Base-by-base conservation (phyloP, 2,329 filamentous ascomycete genomes). In the Colletotrichum spinosum region DNA sequence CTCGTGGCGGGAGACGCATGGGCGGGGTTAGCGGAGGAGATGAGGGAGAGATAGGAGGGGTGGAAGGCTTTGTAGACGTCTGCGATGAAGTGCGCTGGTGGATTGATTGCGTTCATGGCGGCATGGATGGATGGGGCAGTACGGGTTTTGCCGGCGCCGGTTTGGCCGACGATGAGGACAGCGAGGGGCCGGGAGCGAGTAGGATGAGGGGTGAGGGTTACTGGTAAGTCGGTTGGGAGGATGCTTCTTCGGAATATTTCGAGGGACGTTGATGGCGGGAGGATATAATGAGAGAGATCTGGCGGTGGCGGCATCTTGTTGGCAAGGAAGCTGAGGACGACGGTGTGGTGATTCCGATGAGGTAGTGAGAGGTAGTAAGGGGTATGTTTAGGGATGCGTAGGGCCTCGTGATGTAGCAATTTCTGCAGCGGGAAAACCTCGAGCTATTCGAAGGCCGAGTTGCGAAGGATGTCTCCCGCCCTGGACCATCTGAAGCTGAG, bases 31-130 rank as follows among this genome's bases (percentile, higher is more conserved):
- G 69, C 69, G 9, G 64, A 65, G 1, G 69, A 59, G 15, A 78
- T 67, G 34, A 80, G 73, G 3, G 56, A n/a, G 12, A 68, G 37
- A 71, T 82, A 83, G 15, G 73, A 65, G 0, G 82, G 82, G 71
- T 84, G 81, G 73, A 82, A 79, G 4, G 78, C 77, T 69, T 84
- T 84, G 78, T 82, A 83, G 25, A 79, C 80, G 75, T 84, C 81
- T 58, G 81, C 81, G 60, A 84, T 79, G 68, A 84, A 77, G 73
- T 84, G 81, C 15, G 75, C 76, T 13, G 72, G 64, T 15, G 56
- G 13, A 55, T 63, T 46, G 51, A 66, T 53, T 12, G 55, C 37
- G 15, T 48, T 37, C 34, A 83, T 69, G 50, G 78, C 77, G 4
- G 67, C 52, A 15, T 75, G 72, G 54, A 84, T 71, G 39, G 72